A percentile compares a stretch with the other conserved stretches of the same genome.
Conservation (phyloP, 2,329 filamentous ascomycete species). For the Sporothrix pallida region DNA sequence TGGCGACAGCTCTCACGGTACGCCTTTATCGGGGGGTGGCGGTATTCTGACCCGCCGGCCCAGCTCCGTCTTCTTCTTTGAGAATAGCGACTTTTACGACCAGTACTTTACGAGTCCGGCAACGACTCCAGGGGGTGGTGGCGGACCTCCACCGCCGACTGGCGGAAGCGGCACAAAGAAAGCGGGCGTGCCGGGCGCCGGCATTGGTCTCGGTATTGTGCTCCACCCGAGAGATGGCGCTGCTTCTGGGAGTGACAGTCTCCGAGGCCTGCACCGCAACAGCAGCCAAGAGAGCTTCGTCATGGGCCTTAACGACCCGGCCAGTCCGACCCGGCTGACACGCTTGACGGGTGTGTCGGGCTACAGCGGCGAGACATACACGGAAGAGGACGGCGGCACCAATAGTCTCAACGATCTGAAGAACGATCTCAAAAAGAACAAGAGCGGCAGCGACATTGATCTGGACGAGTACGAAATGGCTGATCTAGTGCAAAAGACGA, state of each 20-base stretch:
- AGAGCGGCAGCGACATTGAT: slow-evolving; percentile 18
- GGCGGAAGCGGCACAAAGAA: slow-evolving; percentile 12
- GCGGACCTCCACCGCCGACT: background rate
- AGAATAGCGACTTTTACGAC: slow-evolving; percentile 39
- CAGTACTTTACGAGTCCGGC: slow-evolving; percentile 36
- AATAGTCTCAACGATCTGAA: background rate
- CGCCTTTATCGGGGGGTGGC: background rate
- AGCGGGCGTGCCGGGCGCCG: slow-evolving; percentile 14
- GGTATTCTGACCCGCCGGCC: slow-evolving; percentile 33
- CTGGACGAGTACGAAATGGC: slow-evolving; percentile 18
- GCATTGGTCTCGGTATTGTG: slow-evolving; percentile 28
- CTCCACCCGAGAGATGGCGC: slow-evolving; percentile 14
- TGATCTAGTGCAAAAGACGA: background rate
- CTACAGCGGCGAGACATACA: slow-evolving; percentile 37
- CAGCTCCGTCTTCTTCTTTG: slow-evolving; percentile 39
- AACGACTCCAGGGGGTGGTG: background rate
- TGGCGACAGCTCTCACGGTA: background rate
- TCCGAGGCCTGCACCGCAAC: background rate
- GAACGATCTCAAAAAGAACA: background rate
- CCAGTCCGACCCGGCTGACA: slow-evolving; percentile 39
- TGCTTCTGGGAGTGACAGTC: background rate
- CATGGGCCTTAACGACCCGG: slow-evolving; percentile 43
- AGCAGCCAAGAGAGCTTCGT: slow-evolving; percentile 45
- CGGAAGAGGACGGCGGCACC: slow-evolving; percentile 4
- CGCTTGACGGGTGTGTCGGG: slow-evolving; percentile 41